Base-by-base conservation (phyloP, 306 rosid genomes). In the Casuarina glauca region DNA sequence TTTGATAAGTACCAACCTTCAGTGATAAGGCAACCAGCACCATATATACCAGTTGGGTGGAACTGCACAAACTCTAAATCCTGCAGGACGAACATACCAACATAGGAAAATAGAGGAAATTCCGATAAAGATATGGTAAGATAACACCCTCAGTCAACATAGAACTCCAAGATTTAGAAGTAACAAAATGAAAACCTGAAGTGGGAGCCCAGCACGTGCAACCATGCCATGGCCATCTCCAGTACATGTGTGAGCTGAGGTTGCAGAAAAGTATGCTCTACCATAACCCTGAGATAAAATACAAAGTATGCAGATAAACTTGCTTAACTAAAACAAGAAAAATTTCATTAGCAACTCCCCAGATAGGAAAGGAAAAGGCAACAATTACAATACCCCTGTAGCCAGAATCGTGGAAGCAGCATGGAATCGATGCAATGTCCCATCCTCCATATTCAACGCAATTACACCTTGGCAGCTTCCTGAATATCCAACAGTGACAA, bases 141-240 rank as follows among this genome's bases (percentile, higher is more conserved):
- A 75, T 20, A 62, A 41, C 57, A 61, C 72, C 70, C 3, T 51
- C 62, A 53, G 60, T 79, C 46, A 76, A 78, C 60, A 82, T 26
- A 75, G 63, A 69, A 75, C 32, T 57, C 53, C 66, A 80, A 76
- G 43, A 69, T 41, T 32, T 39, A 57, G 48, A 76, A 80, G 78
- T 41, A 80, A 35, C 48, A 77, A 81, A 76, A 17, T 11, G 32
- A 26, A 58, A 73, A 92, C 97, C 98, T 95, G 89, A 4, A 95
- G 97, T 9, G 97, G 93, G 61, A 95, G 66, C 64, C 97, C 97
- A 58, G 98, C 96, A 72, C 97, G 97, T 77, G 98, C 92, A 81
- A 87, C 98, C 98, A 95, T 92, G 76, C 87, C 98, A 85, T 84
- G 92, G 75, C 97, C 98, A 89, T 95, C 97, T 86, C 97, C 97